Evolutionary conservation across 106 monocot genomes (phyloP).

Genomic region (Allium cepa): DNA sequence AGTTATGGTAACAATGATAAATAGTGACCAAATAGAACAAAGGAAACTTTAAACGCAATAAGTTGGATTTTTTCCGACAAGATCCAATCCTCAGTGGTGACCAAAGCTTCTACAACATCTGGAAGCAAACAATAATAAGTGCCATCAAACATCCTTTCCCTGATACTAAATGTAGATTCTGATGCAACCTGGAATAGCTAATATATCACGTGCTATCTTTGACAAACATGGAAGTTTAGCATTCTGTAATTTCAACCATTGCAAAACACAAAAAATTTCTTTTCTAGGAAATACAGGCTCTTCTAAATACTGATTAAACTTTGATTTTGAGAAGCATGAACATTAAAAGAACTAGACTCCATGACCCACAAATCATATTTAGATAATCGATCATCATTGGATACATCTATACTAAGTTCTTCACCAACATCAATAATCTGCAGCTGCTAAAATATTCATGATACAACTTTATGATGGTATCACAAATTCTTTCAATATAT

Average conservation of each 20-base stretch:
- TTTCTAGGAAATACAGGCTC: neutral
- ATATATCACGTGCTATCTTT: neutral
- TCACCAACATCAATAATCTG: too few species aligned
- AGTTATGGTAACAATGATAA: too few species aligned
- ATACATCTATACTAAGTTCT: too few species aligned
- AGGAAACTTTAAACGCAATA: too few species aligned
- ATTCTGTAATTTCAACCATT: neutral
- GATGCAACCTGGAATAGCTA: constrained; percentile 5
- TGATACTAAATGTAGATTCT: neutral
- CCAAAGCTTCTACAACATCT: neutral
- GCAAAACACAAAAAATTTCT: neutral
- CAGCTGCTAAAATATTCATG: neutral
- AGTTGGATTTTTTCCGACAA: neutral
- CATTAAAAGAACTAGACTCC: neutral
- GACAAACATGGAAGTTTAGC: neutral
- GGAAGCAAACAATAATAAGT: neutral
- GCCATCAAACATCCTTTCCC: neutral
- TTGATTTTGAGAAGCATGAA: neutral
- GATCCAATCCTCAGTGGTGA: constrained; percentile 1
- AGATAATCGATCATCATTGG: neutral
- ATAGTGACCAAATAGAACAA: too few species aligned
- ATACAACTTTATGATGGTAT: neutral
- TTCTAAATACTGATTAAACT: neutral
- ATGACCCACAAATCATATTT: neutral
- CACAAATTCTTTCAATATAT: neutral